Conservation (phyloP, 306 rosid genomes). For the Elaeagnus macrophylla region DNA sequence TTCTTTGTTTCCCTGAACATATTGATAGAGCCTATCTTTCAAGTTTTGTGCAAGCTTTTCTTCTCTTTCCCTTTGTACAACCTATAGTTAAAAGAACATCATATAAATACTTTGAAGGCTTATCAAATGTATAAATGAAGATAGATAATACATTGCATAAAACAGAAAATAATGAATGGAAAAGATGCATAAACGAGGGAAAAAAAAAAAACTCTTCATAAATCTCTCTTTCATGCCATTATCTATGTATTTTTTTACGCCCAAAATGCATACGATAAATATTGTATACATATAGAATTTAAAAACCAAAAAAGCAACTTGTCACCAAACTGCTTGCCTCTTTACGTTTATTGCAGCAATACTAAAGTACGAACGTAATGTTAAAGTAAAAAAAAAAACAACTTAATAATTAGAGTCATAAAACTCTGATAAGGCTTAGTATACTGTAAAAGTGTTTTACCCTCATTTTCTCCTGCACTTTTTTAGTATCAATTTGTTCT, state of each 20-base stretch:
- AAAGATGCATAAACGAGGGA: not conserved
- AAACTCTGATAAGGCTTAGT: too few species aligned
- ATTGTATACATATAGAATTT: too few species aligned
- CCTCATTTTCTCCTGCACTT: constrained; percentile 92
- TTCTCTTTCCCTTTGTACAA: constrained; percentile 91
- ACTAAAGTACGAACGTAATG: too few species aligned
- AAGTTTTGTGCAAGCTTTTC: constrained; percentile 73
- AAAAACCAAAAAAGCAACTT: too few species aligned
- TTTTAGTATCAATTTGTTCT: constrained; percentile 76
- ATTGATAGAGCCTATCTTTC: constrained; percentile 63
- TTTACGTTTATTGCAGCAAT: too few species aligned
- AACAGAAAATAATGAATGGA: not conserved
- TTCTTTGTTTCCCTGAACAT: constrained; percentile 75
- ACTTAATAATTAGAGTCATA: too few species aligned
- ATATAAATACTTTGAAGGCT: constrained; percentile 1
- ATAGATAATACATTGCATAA: not conserved
- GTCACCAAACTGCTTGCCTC: too few species aligned
- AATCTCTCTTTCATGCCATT: too few species aligned
- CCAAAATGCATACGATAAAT: too few species aligned
- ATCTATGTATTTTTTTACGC: too few species aligned
- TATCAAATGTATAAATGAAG: not conserved
- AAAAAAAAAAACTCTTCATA: not conserved
- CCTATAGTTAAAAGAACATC: constrained; percentile 38
- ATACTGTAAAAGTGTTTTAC: constrained; percentile 24
- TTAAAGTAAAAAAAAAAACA: too few species aligned